These are phyloP conservation scores for Paramyrothecium sp. DNA, from an alignment of 2,329 filamentous ascomycete genomes.

Conservation along the genomic window DNA sequence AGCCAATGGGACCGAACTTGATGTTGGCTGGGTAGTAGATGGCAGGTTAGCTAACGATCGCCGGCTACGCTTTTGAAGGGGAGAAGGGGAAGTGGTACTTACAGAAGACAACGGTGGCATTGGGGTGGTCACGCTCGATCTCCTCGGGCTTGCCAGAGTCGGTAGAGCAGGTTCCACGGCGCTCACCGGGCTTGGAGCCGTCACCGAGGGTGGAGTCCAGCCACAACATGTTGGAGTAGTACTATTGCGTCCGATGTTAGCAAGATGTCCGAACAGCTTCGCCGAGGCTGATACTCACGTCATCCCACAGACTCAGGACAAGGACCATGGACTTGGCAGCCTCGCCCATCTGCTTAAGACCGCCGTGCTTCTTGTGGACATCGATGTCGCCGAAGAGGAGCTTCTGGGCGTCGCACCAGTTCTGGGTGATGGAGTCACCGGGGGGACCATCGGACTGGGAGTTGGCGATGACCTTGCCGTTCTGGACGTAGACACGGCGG, in stretches of 20 bases:
- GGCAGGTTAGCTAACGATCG: background rate
- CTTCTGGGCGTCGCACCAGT: slow-evolving; percentile 58
- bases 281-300: slow-evolving; percentile 28
- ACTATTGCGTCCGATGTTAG: slow-evolving; percentile 16
- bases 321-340: slow-evolving; percentile 38
- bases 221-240: slow-evolving; percentile 68
- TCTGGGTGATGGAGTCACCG: slow-evolving; percentile 48
- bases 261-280: background rate
- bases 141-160: slow-evolving; percentile 48
- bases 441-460: slow-evolving; percentile 31
- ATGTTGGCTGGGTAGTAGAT: slow-evolving; percentile 39
- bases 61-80: background rate
- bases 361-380: slow-evolving; percentile 53
- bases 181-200: slow-evolving; percentile 40
- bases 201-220: slow-evolving; percentile 61
- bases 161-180: slow-evolving; percentile 51
- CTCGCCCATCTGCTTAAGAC: slow-evolving; percentile 51
- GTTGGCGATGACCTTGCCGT: slow-evolving; percentile 55
- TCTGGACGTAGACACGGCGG: slow-evolving; percentile 61
- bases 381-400: slow-evolving; percentile 48
- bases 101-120: slow-evolving; percentile 48
- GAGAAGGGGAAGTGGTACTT: background rate
- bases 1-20: slow-evolving; percentile 49
- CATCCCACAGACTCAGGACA: slow-evolving; percentile 54
- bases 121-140: slow-evolving; percentile 40